These are phyloP conservation scores for Dipodascopsis tothii DNA, from an alignment of 805 yeast genomes.

Conservation along the genomic window DNA sequence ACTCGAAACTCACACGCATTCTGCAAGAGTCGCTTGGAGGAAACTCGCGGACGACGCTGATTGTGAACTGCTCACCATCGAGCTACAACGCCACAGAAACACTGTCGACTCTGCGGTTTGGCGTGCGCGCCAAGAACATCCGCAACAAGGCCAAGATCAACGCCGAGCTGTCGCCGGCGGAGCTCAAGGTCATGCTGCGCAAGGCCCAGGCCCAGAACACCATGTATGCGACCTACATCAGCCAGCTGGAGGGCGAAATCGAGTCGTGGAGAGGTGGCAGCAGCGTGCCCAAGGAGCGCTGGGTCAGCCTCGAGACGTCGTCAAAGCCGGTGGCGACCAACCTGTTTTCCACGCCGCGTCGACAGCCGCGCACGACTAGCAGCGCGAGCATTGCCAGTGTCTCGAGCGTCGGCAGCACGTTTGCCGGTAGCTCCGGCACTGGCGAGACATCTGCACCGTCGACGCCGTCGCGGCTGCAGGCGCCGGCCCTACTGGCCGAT, in stretches of 20 bases:
- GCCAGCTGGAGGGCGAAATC: conserved; percentile 39
- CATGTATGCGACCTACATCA: conserved; percentile 29
- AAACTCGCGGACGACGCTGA: conserved; percentile 65
- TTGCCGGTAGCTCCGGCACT: no score
- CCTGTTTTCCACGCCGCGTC: neutral
- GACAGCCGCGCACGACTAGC: neutral
- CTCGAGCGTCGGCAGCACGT: conserved; percentile 3
- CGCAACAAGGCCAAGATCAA: conserved; percentile 59
- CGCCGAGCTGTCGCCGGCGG: conserved; percentile 47
- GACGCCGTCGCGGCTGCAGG: conserved; percentile 3
- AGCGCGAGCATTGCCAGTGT: neutral
- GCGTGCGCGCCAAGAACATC: conserved; percentile 61
- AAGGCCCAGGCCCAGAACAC: conserved; percentile 33
- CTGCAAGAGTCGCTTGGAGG: conserved; percentile 78
- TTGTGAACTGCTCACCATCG: conserved; percentile 67
- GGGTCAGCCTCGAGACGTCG: conserved; percentile 22
- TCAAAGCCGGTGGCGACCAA: conserved; percentile 2
- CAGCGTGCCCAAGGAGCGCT: conserved; percentile 25
- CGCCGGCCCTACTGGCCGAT: neutral
- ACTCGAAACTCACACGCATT: conserved; percentile 69
- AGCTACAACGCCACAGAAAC: conserved; percentile 54
- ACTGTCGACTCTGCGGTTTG: conserved; percentile 64
- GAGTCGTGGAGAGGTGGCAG: conserved; percentile 34
- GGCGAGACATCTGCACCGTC: conserved; percentile 3
- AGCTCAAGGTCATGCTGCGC: conserved; percentile 37